Evolutionary conservation across 2,329 filamentous ascomycete genomes (phyloP).

Genomic region (Lachnellula occidentalis): DNA sequence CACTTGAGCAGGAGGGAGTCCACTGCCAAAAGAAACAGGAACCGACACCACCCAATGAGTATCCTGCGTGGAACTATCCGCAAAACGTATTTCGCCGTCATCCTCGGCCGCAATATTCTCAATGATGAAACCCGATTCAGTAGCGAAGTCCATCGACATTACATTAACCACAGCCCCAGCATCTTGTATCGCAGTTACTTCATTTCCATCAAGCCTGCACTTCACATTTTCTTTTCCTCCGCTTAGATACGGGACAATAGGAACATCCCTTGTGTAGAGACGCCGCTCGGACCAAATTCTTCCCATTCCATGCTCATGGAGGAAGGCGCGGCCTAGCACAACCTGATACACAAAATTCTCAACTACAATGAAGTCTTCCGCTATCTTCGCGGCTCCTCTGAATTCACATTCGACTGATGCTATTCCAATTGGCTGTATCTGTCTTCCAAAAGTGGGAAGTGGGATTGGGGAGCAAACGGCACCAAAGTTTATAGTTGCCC

Average conservation of each 20-base stretch:
- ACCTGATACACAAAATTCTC: constrained; percentile 2
- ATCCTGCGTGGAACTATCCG: background rate
- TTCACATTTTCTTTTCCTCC: background rate
- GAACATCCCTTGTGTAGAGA: background rate
- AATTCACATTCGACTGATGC: background rate
- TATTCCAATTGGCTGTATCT: background rate
- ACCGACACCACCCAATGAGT: background rate
- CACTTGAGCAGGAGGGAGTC: background rate
- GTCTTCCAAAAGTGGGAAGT: background rate
- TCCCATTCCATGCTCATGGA: background rate
- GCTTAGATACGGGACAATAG: background rate
- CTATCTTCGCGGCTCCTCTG: background rate
- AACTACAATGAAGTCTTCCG: background rate
- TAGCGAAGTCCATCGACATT: constrained; percentile 4
- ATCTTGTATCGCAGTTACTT: background rate
- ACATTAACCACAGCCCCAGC: constrained; percentile 4
- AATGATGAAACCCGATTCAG: background rate
- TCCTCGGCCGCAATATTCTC: background rate
- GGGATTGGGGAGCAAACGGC: background rate
- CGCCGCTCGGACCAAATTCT: background rate
- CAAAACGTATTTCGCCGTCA: background rate
- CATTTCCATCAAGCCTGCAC: constrained; percentile 1
- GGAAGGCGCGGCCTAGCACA: constrained; percentile 1
- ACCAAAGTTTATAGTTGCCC: background rate
- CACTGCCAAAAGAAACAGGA: constrained; percentile 3